Conservation (phyloP, 164 flowering plant species). For the Hamamelis virginiana region DNA sequence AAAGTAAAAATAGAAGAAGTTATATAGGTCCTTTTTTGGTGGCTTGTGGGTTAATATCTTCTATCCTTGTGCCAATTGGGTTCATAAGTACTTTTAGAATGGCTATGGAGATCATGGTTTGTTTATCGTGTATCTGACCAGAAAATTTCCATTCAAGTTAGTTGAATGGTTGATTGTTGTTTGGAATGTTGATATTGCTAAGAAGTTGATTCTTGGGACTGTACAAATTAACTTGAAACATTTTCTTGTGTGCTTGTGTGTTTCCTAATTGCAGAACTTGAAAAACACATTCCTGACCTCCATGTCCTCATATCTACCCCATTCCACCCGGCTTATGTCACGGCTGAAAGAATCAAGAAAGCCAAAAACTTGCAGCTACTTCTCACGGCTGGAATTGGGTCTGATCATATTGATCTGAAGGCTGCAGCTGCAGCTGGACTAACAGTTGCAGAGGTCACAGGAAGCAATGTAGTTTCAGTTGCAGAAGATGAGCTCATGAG, state of each 20-base stretch:
- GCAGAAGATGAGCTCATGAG: slow-evolving; percentile 99
- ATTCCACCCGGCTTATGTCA: slow-evolving; percentile 96
- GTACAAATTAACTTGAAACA: no score
- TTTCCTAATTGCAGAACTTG: slow-evolving; percentile 67
- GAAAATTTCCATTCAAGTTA: no score
- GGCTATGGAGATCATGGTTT: no score
- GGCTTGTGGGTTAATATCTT: no score
- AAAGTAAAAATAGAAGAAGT: no score
- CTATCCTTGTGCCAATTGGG: no score
- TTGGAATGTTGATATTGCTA: neutral
- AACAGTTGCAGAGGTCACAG: slow-evolving; percentile 98
- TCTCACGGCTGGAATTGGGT: slow-evolving; percentile 96
- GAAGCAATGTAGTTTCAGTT: slow-evolving; percentile 91
- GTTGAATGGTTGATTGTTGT: neutral
- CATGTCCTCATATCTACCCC: slow-evolving; percentile 94
- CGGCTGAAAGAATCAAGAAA: slow-evolving; percentile 88
- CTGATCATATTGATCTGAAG: slow-evolving; percentile 89
- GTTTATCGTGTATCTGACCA: no score
- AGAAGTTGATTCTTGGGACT: no score
- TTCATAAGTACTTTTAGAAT: no score
- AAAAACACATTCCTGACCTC: slow-evolving; percentile 88
- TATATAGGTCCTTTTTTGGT: no score
- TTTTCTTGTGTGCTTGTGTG: neutral
- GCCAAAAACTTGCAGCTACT: slow-evolving; percentile 87
- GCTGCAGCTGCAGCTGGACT: slow-evolving; percentile 95